Evolutionary conservation across 139 green algal species (phyloP).

Genomic region (Zygnema cylindricum): DNA sequence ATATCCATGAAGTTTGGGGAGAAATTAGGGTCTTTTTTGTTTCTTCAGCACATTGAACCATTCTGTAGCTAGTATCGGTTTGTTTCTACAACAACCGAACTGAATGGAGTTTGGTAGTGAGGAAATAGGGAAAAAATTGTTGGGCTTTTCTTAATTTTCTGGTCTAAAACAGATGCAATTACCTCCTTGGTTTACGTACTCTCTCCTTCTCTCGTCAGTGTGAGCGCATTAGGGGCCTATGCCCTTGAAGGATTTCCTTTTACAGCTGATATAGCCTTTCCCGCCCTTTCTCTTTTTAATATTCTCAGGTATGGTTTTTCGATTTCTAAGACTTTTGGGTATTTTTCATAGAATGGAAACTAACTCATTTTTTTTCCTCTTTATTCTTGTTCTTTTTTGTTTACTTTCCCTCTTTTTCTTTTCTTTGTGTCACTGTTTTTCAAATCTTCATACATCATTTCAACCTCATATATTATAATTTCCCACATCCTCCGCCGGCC

Average conservation of each 20-base stretch:
- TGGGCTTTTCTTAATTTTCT: no score
- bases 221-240: conserved; percentile 83
- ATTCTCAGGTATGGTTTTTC: conserved; percentile 75
- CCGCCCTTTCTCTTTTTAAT: conserved; percentile 87
- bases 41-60: no score
- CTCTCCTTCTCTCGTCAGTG: conserved; percentile 64
- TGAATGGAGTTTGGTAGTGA: not conserved
- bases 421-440: not conserved
- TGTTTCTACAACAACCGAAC: no score
- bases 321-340: no score
- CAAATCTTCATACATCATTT: no score
- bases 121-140: not conserved
- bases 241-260: conserved; percentile 70
- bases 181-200: conserved; percentile 34
- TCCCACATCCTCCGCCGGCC: no score
- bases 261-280: conserved; percentile 77
- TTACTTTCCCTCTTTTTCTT: not conserved
- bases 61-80: no score
- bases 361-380: not conserved
- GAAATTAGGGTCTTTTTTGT: no score
- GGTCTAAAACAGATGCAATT: conserved; percentile 30
- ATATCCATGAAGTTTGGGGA: no score
- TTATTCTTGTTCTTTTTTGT: not conserved
- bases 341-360: no score
- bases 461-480: no score